Percentiles rank a stretch among this genome's conserved stretches.
Conservation (phyloP, 2,329 filamentous ascomycete genomes). For the Penicillium decumbens region DNA sequence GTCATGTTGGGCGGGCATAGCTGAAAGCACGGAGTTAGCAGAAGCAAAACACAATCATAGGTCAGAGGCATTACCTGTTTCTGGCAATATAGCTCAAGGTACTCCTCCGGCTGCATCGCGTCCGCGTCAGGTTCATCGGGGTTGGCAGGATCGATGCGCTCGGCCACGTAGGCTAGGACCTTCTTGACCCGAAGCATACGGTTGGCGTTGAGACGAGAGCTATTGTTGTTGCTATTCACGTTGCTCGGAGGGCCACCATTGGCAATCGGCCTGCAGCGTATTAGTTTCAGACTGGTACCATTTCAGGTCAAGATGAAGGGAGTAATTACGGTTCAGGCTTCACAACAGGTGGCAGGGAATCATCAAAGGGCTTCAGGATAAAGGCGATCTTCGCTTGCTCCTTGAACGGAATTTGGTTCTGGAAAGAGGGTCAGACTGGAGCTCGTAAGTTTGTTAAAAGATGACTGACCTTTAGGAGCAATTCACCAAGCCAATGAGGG, state of each 20-base stretch:
- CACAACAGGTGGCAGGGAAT: slow-evolving; percentile 68
- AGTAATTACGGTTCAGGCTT: slow-evolving; percentile 60
- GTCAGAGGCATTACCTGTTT: slow-evolving; percentile 60
- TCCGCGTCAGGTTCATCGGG: slow-evolving; percentile 56
- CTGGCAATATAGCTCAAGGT: slow-evolving; percentile 91
- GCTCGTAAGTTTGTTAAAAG: background rate
- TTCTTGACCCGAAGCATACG: slow-evolving; percentile 95
- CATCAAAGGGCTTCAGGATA: slow-evolving; percentile 74
- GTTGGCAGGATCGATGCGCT: slow-evolving; percentile 73
- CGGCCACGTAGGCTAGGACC: slow-evolving; percentile 85
- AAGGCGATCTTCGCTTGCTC: slow-evolving; percentile 98
- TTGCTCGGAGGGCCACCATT: slow-evolving; percentile 18
- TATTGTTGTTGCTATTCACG: slow-evolving; percentile 47
- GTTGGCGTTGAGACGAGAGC: slow-evolving; percentile 90
- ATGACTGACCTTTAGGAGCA: slow-evolving; percentile 64
- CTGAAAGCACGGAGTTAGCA: slow-evolving; percentile 24
- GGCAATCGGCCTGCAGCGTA: slow-evolving; percentile 16
- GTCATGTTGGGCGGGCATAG: slow-evolving; percentile 74
- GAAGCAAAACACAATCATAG: background rate
- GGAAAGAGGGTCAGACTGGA: background rate
- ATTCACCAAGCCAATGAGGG: slow-evolving; percentile 87
- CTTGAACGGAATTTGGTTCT: slow-evolving; percentile 77
- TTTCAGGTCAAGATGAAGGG: background rate
- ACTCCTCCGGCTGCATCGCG: slow-evolving; percentile 76
- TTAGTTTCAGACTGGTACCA: slow-evolving; percentile 1